These are phyloP conservation scores for Leptoxyphium fumago DNA, from an alignment of 2,329 filamentous ascomycete species.

Conservation along the genomic window DNA sequence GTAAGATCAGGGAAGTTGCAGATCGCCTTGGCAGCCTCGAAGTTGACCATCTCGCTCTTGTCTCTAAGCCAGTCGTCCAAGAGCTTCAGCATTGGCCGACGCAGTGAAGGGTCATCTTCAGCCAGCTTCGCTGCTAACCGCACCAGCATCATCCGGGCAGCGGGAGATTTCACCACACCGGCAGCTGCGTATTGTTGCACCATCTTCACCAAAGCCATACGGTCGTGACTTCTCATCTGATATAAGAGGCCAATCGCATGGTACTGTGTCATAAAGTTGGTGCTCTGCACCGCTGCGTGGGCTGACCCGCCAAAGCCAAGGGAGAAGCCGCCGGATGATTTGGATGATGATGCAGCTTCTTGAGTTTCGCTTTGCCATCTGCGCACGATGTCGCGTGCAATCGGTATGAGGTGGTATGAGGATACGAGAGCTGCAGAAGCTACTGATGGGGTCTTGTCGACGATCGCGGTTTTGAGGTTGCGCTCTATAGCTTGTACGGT, in stretches of 20 bases:
- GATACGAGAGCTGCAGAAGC: constrained; percentile 92
- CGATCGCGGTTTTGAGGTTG: constrained; percentile 97
- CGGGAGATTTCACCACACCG: constrained; percentile 87
- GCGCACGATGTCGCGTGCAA: constrained; percentile 85
- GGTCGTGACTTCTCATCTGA: constrained; percentile 93
- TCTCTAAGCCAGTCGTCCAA: constrained; percentile 93
- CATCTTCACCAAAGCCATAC: constrained; percentile 99
- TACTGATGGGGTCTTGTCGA: constrained; percentile 96
- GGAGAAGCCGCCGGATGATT: constrained; percentile 79
- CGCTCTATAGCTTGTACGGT: constrained; percentile 97
- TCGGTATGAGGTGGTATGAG: constrained; percentile 92
- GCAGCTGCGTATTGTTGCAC: constrained; percentile 95
- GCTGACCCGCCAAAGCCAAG: constrained; percentile 76
- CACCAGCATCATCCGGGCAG: constrained; percentile 83
- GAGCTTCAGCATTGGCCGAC: constrained; percentile 93
- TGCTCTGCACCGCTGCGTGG: constrained; percentile 57
- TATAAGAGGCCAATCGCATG: constrained; percentile 95
- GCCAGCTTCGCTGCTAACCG: constrained; percentile 84
- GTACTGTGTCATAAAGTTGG: constrained; percentile 96
- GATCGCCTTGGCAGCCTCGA: constrained; percentile 96
- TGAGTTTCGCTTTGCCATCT: constrained; percentile 98
- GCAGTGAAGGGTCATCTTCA: constrained; percentile 75
- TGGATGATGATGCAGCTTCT: constrained; percentile 80
- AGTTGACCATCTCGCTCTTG: constrained; percentile 99
- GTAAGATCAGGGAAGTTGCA: constrained; percentile 88